Base-by-base conservation (phyloP, 164 flowering plant genomes). In the Brasenia schreberi region DNA sequence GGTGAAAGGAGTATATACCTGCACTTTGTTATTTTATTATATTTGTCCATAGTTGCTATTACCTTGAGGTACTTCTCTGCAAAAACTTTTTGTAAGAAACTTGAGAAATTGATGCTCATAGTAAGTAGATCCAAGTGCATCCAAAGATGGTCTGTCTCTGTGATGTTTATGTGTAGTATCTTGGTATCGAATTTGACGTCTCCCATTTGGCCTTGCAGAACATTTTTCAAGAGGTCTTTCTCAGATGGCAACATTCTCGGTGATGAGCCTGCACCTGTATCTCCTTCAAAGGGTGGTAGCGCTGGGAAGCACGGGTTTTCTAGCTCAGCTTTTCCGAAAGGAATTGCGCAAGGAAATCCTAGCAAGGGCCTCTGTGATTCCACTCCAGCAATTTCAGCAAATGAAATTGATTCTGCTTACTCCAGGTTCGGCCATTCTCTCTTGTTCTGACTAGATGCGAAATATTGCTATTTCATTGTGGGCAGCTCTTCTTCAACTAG, bases 201-300 rank as follows among this genome's bases (percentile, higher is more conserved):
- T 49, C 9, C 10, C 56, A 5, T 65, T 19, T 72, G 23, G 45
- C 59, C 56, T 19, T 63, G 74, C 68, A 91, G 99, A 82, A 78
- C 83, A 59, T 49, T 78, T 60, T 66, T 91, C 19, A 91, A 86
- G 76, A 83, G 99, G 77, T 94, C 99, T 11, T 68, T 91, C 42
- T 94, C 97, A 43, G 99, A 87, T 77, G 97, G 94, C 33, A 88
- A 88, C 75, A 79, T 94, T 70, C 78, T 80, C 17, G 74, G 75
- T 70, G 85, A 82, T 68, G 83, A 80, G 66, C 77, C 75, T 70
- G 75, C 85, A 33, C 79, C 80, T 62, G 65, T 71, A 16, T 75
- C 77, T 42, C 70, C 68, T 58, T 53, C 75, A 64, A 73, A 70
- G 66, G 65, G 67, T 60, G 77, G 10, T 49, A 3, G 56, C 12